Evolutionary conservation across 169 alveolate species (phyloP), one percentile per base, ranked within the genome.

Genomic region (Plasmodium yoelii): DNA sequence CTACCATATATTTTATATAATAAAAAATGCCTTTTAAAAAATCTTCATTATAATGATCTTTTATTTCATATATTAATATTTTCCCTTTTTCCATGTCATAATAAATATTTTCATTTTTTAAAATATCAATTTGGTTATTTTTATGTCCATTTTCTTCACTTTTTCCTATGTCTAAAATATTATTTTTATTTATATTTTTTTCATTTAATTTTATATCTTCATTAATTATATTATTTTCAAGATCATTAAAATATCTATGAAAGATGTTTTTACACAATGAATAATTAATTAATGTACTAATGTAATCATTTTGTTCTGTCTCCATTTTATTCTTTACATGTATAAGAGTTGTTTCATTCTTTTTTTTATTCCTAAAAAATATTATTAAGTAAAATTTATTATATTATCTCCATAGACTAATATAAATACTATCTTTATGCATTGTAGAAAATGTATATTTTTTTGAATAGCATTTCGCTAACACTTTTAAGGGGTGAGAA

Each of bases 321-420:
- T 18, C 63, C 59, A 28, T 15, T 61, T 68, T 12, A 24, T 74
- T 49, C 47, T 60, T 68, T 42, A 61, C 46, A 18, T 12, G 44
- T 8, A 10, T 47, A 24, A 74, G 24, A 5, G 24, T 10, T 12
- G 7, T 49, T 61, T 74, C 67, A 42, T 74, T 47, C 5, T 63
- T 74, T 19, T 74, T 65, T 56, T 49, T 74, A 61, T 74, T 60
- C 57, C 88, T 74, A 51, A 49, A 7, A 69, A 61, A 47, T 61
- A 22, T 6, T 42, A 39, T 60, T 5, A 67, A 53, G n/a, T 5
- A 28, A 65, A 74, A 22, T 34, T 34, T 0, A 34, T 34, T 34
- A 4, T 34, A 4, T 34, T 34, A 34, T 34, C 1, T 5, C 0
- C 42, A 3, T 34, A 34, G 42, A 34, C 0, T 34, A 34, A 3